Evolutionary conservation across 177 flowering plant species (phyloP), one percentile per base, ranked within the genome.

Genomic region (Vitis hybrid): DNA sequence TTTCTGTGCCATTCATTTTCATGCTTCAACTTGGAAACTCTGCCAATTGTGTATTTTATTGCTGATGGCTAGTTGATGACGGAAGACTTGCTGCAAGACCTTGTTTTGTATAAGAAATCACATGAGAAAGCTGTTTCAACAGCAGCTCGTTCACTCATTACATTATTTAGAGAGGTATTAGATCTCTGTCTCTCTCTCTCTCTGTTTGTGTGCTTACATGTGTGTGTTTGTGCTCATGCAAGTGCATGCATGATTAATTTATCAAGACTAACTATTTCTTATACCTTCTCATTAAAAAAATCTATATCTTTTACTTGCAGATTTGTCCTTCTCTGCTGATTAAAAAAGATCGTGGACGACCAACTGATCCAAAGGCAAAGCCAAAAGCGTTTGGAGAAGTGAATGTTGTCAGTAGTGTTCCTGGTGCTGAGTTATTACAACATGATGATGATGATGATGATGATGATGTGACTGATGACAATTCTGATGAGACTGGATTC

Each of bases 61-160:
- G 63, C 48, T 76, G 61, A 20, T 50, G 51, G 16, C n/a, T 78
- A 94, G 98, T 80, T 92, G 82, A 92, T 94, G 97, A 88, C 87
- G 14, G 97, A 91, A 76, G 98, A 92, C 34, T 80, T 94, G 82
- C 85, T 94, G 78, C 98, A 94, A 92, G 98, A 94, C 71, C 98
- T 94, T 76, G 97, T 86, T 39, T 65, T 88, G 34, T 94, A 92
- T 75, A 91, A 83, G 79, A 94, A 91, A 75, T 86, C 95, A 61
- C 89, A 90, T 78, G 97, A 94, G 84, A 92, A 94, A 77, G 89
- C 93, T 68, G 83, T 92, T 70, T 87, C 97, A 68, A 70, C 84
- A 51, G 91, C 97, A 19, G 93, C 97, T 58, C 95, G 97, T 20
- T 88, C 98, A n/a, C 90, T 94, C 63, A 75, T 92, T 45, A 71